Base-by-base conservation (phyloP, 441 rosid genomes). In the Gossypium trilobum region DNA sequence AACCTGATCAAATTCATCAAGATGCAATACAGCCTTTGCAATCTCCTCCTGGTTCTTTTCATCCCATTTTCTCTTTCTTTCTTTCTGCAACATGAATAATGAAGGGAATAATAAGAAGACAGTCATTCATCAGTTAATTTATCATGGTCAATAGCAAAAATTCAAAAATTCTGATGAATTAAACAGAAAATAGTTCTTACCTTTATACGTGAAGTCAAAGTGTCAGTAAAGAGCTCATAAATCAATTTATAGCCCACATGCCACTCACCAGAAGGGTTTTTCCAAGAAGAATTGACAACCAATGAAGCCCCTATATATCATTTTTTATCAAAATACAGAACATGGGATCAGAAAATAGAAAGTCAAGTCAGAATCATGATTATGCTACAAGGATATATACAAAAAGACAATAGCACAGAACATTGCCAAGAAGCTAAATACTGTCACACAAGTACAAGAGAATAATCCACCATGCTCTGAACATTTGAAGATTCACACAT, bases 261-360 rank as follows among this genome's bases (percentile, higher is more conserved):
- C 98, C 99, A 95, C 70, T 89, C 92, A 75, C 95, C 97, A 67
- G 92, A 84, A 42, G 98, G 99, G 68, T 95, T 95, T 83, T 91
- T 83, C 99, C 99, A 95, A 4, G 89, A 86, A 61, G 95, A 79
- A 82, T 95, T 92, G 75, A 92, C 84, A 79, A 81, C 75, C 83
- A 95, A 80, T 55, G 88, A 72, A 68, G 80, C 85, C 71, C 98
- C 99, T 94, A 78, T 48, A 65, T 70, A 11, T 19, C 55, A 58
- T 66, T 55, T 64, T 70, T 25, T 27, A 54, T 60, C 58, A 66
- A 56, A 71, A 65, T 25, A 31, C 22, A 62, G 27, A 42, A 5
- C 33, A 55, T 17, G 60, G 56, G 23, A 5, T 13, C 17, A 51
- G 22, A 69, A 68, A 74, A 69, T 7, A 27, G 33, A 17, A 68